Evolutionary conservation across 192 early-diverging fungal genomes (phyloP).

Genomic region (Gryganskiella cystojenkinii): DNA sequence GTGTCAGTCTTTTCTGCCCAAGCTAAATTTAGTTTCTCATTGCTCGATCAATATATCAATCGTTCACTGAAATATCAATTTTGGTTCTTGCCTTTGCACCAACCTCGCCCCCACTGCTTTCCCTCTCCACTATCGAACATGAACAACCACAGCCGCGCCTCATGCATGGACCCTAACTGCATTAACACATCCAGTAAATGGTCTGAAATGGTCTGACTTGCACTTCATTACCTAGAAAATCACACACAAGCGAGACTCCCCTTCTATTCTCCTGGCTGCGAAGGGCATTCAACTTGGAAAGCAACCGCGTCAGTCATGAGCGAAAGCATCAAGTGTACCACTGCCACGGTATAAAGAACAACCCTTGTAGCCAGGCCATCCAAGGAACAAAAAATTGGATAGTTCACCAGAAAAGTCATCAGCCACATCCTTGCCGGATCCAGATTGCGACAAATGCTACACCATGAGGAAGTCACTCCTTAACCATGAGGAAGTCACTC

Average conservation of each 20-base stretch:
- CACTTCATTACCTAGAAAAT: conserved; percentile 15
- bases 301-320: conserved; percentile 7
- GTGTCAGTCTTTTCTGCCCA: too few species aligned
- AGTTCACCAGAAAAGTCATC: conserved; percentile 16
- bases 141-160: conserved; percentile 17
- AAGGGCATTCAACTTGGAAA: background rate
- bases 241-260: conserved; percentile 19
- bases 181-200: background rate
- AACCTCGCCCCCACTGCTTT: conserved; percentile 5
- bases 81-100: conserved; percentile 9
- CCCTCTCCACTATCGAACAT: conserved; percentile 6
- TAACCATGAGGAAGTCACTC: too few species aligned
- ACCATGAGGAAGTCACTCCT: background rate
- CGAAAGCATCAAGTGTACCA: conserved; percentile 16
- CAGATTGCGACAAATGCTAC: conserved; percentile 16
- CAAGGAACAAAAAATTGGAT: conserved; percentile 18
- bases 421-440: conserved; percentile 13
- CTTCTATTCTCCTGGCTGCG: conserved; percentile 12
- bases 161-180: conserved; percentile 22
- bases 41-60: conserved; percentile 1
- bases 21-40: background rate
- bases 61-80: background rate
- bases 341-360: conserved; percentile 11
- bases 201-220: conserved; percentile 5
- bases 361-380: conserved; percentile 11